Base-by-base conservation (phyloP, 2,329 filamentous ascomycete genomes). In the Coleophoma crateriformis region DNA sequence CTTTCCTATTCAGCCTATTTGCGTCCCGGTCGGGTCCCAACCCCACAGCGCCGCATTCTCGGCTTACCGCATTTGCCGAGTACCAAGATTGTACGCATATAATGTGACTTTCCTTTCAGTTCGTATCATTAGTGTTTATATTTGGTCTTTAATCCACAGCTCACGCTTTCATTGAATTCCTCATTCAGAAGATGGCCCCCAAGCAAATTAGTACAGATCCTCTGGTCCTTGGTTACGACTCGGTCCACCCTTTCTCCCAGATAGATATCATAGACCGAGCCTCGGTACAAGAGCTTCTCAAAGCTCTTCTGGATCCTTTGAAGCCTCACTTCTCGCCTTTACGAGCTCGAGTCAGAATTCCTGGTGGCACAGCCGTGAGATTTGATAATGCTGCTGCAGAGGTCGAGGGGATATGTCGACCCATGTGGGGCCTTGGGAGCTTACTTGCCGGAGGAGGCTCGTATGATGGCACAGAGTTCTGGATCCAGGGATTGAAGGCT, bases 351-450 rank as follows among this genome's bases (percentile, higher is more conserved):
- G 76, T 90, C 43, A 82, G 81, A 60, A 78, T 84, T 20, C 78
- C 78, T 1, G 87, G 87, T 5, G 80, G 78, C 13, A 88, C 86
- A 0, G 86, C 85, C 15, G 88, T 88, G 17, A 75, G 86, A 22
- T 91, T 90, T 64, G 88, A 91, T 62, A 84, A 89, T 64, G 79
- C 82, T 1, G 87, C 85, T 8, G 86, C 87, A 2, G 86, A 90
- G 61, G 78, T 91, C 33, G 88, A 92, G 67, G 61, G 61, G 1
- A 57, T 61, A 49, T 63, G 60, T 50, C 53, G 88, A 1, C 87
- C 88, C 0, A 73, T 91, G 46, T 91, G 87, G 87, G 88, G 82
- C 1, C 68, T 91, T 15, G 83, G 84, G 3, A 81, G 83, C 14
- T 70, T 91, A 14, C 71, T 91, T 7, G 86, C 82, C 7, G 86